phyloP scores from a whole-genome alignment of 139 green algal genomes.

The Coelastrella sp. region DNA sequence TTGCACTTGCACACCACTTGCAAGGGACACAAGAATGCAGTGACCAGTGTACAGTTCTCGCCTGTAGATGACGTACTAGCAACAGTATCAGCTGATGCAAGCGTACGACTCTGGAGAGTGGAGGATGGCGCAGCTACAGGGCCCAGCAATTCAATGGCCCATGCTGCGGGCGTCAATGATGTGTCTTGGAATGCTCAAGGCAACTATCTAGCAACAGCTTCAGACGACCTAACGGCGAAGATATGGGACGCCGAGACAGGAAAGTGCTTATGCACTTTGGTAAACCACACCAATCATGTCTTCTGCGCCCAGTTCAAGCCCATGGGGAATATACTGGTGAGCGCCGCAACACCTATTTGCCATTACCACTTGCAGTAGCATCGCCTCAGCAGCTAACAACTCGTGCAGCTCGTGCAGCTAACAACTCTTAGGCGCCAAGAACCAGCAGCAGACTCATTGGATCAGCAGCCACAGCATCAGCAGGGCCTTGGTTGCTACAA shows the following conservation, averaged over 20 bases:
- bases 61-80: constrained; percentile 61
- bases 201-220: constrained; percentile 72
- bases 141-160: constrained; percentile 32
- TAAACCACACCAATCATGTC: constrained; percentile 91
- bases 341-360: not conserved
- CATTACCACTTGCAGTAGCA: too few species aligned
- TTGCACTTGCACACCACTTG: constrained; percentile 18
- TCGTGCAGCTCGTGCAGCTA: too few species aligned
- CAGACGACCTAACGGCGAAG: constrained; percentile 76
- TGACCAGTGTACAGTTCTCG: constrained; percentile 27
- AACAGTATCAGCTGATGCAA: constrained; percentile 81
- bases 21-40: constrained; percentile 34
- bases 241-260: constrained; percentile 73
- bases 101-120: constrained; percentile 77
- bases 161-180: constrained; percentile 82
- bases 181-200: constrained; percentile 82
- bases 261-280: constrained; percentile 68
- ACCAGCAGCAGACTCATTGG: too few species aligned
- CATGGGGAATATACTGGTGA: constrained; percentile 82
- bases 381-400: too few species aligned
- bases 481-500: too few species aligned
- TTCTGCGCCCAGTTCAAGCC: constrained; percentile 89
- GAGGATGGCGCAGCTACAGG: constrained; percentile 54
- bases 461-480: too few species aligned
- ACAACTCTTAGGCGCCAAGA: too few species aligned